A percentile compares a stretch with the other conserved stretches of the same genome.
Evolutionary conservation across 1,139 yeast genomes (phyloP).

Genomic region (Geotrichum carabidarum): DNA sequence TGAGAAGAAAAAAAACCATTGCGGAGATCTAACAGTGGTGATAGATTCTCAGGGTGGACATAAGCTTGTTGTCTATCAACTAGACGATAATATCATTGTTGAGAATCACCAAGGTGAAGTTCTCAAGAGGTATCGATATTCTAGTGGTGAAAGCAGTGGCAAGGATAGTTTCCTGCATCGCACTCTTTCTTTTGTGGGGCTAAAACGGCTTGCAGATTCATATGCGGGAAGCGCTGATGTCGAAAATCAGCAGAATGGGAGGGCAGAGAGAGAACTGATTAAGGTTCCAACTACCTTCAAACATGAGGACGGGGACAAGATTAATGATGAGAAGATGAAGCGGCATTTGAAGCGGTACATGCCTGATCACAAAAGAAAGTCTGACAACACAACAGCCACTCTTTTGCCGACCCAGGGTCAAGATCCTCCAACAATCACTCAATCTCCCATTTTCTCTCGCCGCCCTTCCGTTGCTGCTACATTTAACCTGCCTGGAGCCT

Average conservation of each 20-base stretch:
- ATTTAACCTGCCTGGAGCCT: background rate
- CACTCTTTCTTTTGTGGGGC: slow-evolving; percentile 31
- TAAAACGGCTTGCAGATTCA: slow-evolving; percentile 10
- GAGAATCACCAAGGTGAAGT: slow-evolving; percentile 93
- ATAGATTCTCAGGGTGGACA: background rate
- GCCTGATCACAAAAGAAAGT: too few relatives aligned
- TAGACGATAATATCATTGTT: slow-evolving; percentile 69
- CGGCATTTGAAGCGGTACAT: slow-evolving; percentile 6
- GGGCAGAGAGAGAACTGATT: slow-evolving; percentile 8
- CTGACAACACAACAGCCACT: too few relatives aligned
- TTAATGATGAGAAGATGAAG: slow-evolving; percentile 11
- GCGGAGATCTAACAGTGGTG: background rate
- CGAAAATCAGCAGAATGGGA: slow-evolving; percentile 21
- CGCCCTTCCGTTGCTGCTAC: too few relatives aligned
- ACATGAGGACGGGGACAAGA: background rate
- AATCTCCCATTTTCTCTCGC: too few relatives aligned
- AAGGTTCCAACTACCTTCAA: background rate
- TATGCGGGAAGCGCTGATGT: slow-evolving; percentile 19
- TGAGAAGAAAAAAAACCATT: too few relatives aligned
- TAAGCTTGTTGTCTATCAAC: slow-evolving; percentile 49
- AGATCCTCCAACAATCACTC: too few relatives aligned
- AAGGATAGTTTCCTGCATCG: slow-evolving; percentile 22
- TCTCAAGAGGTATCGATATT: slow-evolving; percentile 68
- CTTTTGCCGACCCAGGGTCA: too few relatives aligned
- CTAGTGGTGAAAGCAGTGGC: slow-evolving; percentile 3